Evolutionary conservation across 192 early-diverging fungal species (phyloP).

Genomic region (Podila verticillata): DNA sequence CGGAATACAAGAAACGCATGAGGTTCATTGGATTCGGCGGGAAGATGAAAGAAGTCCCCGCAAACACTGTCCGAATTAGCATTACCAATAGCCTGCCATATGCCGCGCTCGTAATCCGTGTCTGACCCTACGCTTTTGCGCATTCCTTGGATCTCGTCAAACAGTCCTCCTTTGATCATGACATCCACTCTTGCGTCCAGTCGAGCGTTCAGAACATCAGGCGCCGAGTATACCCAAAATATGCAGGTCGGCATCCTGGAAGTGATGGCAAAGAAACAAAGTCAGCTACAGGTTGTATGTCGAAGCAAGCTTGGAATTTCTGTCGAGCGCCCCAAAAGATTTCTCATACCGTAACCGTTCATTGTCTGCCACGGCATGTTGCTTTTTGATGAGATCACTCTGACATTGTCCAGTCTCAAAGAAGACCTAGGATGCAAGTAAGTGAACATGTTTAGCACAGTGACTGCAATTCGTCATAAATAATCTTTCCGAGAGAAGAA

Average conservation of each 20-base stretch:
- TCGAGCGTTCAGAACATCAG: conserved; percentile 71
- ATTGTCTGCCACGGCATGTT: conserved; percentile 60
- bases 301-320: too few species aligned
- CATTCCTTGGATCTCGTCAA: conserved; percentile 63
- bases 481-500: background rate
- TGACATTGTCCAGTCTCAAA: conserved; percentile 77
- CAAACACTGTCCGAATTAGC: background rate
- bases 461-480: background rate
- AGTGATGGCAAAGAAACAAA: background rate
- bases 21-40: background rate
- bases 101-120: conserved; percentile 68
- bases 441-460: background rate
- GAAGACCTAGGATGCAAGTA: conserved; percentile 57
- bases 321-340: too few species aligned
- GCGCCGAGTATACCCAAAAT: conserved; percentile 90
- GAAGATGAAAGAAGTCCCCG: background rate
- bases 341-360: conserved; percentile 38
- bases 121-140: conserved; percentile 60
- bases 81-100: conserved; percentile 80
- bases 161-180: conserved; percentile 84
- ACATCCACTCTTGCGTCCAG: conserved; percentile 85
- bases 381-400: conserved; percentile 78
- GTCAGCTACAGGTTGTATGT: background rate
- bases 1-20: too few species aligned
- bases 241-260: conserved; percentile 76